phyloP scores from a whole-genome alignment of 306 rosid genomes.

The Lagenaria siceraria region DNA sequence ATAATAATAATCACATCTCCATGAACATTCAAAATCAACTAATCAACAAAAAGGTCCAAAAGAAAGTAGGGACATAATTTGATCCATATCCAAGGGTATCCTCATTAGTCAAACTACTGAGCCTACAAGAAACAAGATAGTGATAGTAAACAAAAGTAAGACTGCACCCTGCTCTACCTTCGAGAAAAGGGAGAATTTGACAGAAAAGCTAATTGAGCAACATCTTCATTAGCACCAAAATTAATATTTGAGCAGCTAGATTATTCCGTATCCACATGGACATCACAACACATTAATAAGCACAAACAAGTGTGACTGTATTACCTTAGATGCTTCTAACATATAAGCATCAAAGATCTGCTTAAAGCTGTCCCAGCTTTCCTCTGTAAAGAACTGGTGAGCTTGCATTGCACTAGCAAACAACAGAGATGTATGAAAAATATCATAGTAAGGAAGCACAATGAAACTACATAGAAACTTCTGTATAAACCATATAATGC shows the following conservation, averaged over 20 bases:
- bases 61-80: not conserved
- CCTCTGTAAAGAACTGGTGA: constrained; percentile 94
- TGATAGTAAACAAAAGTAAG: not conserved
- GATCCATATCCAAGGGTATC: not conserved
- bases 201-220: not conserved
- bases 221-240: not conserved
- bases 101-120: not conserved
- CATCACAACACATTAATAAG: not conserved
- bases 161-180: not conserved
- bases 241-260: not conserved
- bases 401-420: constrained; percentile 88
- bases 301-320: not conserved
- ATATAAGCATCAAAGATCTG: constrained; percentile 71
- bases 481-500: constrained; percentile 5
- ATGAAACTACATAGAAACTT: constrained; percentile 1
- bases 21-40: not conserved
- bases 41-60: not conserved
- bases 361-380: constrained; percentile 86
- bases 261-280: not conserved
- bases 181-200: not conserved
- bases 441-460: constrained; percentile 24
- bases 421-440: constrained; percentile 25
- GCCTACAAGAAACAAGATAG: not conserved
- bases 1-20: not conserved
- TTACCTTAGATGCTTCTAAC: constrained; percentile 94